A percentile compares a stretch with the other conserved stretches of the same genome.
Evolutionary conservation across 148 eudicot species (phyloP).

Genomic region (Fagopyrum tataricum): DNA sequence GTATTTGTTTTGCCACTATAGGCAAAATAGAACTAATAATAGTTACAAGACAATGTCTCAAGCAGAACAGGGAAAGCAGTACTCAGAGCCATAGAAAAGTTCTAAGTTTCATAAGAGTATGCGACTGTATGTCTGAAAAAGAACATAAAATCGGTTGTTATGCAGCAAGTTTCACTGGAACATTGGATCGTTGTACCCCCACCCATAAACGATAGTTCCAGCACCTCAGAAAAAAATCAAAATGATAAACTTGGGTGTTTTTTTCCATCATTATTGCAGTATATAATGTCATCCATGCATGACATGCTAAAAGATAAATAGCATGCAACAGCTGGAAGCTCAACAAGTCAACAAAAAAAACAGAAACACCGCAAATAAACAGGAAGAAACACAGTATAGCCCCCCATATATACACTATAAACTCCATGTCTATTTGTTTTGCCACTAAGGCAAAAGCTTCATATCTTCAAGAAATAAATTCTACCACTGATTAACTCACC

Average conservation of each 20-base stretch:
- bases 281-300: not conserved
- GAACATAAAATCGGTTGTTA: not conserved
- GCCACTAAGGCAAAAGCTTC: not conserved
- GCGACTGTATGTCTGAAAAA: no score
- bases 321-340: not conserved
- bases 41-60: not conserved
- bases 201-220: not conserved
- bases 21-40: not conserved
- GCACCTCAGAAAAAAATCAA: not conserved
- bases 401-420: not conserved
- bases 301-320: not conserved
- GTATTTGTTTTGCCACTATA: not conserved
- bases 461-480: not conserved
- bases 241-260: not conserved
- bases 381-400: no score
- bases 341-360: not conserved
- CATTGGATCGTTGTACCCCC: not conserved
- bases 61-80: not conserved
- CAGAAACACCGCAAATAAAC: not conserved
- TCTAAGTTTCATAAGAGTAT: not conserved
- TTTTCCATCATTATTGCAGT: not conserved
- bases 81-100: not conserved
- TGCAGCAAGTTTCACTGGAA: not conserved
- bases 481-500: slow-evolving; percentile 32
- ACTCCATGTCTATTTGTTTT: not conserved